Evolutionary conservation across 257 asterid species (phyloP), one percentile per base, ranked within the genome.

Genomic region (Craterostigma plantagineum): DNA sequence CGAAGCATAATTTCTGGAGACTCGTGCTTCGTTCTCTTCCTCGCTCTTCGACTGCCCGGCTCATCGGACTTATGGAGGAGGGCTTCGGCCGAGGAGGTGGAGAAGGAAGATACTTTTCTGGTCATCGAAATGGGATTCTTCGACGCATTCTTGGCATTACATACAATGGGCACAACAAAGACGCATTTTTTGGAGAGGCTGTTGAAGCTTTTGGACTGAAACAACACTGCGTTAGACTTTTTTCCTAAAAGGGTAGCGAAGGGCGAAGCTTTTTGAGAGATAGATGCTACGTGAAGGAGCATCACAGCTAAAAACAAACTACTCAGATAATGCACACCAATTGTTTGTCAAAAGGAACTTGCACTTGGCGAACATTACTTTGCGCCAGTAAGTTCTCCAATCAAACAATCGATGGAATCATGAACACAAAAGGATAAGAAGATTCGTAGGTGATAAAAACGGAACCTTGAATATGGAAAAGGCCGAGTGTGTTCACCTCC

Each of bases 1-100:
- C 69, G 65, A 11, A 85, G 75, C 42, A 72, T 53, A 54, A 14
- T 47, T 44, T 75, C 92, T 1, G 94, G 93, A 12, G 60, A n/a
- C 33, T 66, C 69, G 11, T 53, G 43, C 7, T 67, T 63, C 2
- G 65, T 70, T 52, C 55, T 75, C 47, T 63, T 79, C 48, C 48
- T 49, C 38, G 77, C 44, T 39, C 37, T 61, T 15, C 56, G 69
- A 39, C 46, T 52, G 11, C 63, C 41, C 17, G 34, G 18, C 14
- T 52, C 55, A 3, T 35, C 35, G 11, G 68, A 45, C 10, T 57
- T 52, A 14, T 48, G 66, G 54, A 59, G 46, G 59, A 66, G 50
- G 30, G 76, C 62, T 38, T 52, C 72, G 1, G 73, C 59, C 0
- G 72, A 48, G 12, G 73, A 63, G 43, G 75, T 69, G 56, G 73